Percentiles rank a stretch among this genome's conserved stretches.
Evolutionary conservation across 192 early-diverging fungal genomes (phyloP).

Genomic region (Coemansia javaensis): DNA sequence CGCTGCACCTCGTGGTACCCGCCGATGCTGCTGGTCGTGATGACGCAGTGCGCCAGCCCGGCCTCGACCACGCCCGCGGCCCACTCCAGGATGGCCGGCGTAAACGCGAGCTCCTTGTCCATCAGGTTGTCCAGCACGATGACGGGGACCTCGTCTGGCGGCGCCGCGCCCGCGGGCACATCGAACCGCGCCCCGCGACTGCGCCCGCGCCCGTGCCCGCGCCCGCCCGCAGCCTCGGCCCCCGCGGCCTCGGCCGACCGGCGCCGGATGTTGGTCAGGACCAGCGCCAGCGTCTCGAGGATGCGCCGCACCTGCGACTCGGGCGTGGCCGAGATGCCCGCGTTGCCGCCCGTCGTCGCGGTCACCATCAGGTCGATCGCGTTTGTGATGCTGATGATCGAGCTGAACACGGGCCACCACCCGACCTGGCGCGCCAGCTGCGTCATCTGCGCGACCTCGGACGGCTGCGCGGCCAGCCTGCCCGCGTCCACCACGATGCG

Average conservation of each 20-base stretch:
- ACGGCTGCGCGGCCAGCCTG: constrained; percentile 66
- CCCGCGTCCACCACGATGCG: constrained; percentile 78
- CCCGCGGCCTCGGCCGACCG: constrained; percentile 19
- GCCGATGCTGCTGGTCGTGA: constrained; percentile 71
- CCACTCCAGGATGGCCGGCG: constrained; percentile 72
- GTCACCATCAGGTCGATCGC: constrained; percentile 79
- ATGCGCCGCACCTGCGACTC: constrained; percentile 80
- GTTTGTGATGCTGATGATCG: constrained; percentile 63
- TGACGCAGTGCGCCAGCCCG: constrained; percentile 84
- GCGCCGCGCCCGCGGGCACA: constrained; percentile 6
- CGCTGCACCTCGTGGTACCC: constrained; percentile 61
- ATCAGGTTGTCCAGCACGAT: constrained; percentile 86
- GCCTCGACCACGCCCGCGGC: constrained; percentile 76
- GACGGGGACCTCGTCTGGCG: constrained; percentile 71
- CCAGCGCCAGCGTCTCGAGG: constrained; percentile 74
- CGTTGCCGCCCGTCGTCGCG: constrained; percentile 85
- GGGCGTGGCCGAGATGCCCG: constrained; percentile 73
- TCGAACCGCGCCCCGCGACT: too few species aligned
- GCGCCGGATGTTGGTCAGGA: constrained; percentile 59
- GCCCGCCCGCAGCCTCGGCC: constrained; percentile 27
- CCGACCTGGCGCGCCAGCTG: constrained; percentile 79
- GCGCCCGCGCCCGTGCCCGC: constrained; percentile 7
- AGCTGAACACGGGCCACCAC: constrained; percentile 89
- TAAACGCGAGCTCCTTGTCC: constrained; percentile 62
- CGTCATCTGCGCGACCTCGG: constrained; percentile 69